Evolutionary conservation across 208 protist species (phyloP), one percentile per base, ranked within the genome.

Genomic region (Trypanosoma theileri): DNA sequence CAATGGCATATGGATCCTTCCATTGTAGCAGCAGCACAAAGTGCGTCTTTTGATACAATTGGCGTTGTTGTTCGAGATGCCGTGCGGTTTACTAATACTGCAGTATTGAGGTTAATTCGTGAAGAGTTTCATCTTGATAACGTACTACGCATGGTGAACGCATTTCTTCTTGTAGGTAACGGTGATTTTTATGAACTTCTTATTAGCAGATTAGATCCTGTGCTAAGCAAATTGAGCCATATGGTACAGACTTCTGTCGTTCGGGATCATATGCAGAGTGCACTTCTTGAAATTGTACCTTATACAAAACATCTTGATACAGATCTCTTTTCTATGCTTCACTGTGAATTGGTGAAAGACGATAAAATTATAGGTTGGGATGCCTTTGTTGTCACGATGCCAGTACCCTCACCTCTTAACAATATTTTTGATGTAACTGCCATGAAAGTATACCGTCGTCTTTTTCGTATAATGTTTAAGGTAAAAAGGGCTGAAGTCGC

Each of bases 391-490:
- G 71, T 89, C 56, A 86, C 84, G 41, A 81, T 89, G 78, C 55
- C 71, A 14, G 53, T 89, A 46, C 75, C 77, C 31, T 76, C 84
- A 48, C 84, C 84, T 51, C 80, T 89, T n/a, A 89, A 89, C 71
- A 86, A 86, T 50, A 58, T 89, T 19, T 84, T 89, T 54, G 84
- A 89, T 61, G 44, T 62, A n/a, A 51, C 48, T 26, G 66, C 84
- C 11, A 77, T 73, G 59, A 84, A 84, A 59, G 84, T 89, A 17
- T 89, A 89, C 56, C 70, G 80, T 12, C 70, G 81, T 3, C 73
- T 89, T 14, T 89, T 89, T 64, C 80, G 81, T 17, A 75, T 89
- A 58, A 78, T 89, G 77, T 89, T 89, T 60, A 83, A 80, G 51
- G 84, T 85, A 19, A 89, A 89, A 70, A 71, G 76, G 28, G 80